A percentile compares a stretch with the other conserved stretches of the same genome.
phyloP scores from a whole-genome alignment of 2,329 filamentous ascomycete genomes.

The Aspergillus pseudoterreus region DNA sequence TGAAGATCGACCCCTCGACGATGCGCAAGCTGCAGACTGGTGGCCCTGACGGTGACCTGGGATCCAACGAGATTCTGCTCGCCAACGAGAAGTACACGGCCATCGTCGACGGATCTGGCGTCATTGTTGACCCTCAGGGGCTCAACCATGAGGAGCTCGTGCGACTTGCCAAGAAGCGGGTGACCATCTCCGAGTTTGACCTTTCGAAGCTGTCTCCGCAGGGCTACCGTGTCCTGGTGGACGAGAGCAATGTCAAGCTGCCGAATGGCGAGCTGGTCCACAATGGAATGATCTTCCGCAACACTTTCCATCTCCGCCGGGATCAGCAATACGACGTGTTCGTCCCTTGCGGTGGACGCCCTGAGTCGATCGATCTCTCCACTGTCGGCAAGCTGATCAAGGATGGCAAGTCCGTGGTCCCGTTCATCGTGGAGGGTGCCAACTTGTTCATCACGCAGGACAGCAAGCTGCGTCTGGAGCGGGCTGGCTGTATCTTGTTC shows the following conservation, averaged over 20 bases:
- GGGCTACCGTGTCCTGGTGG: conserved; percentile 87
- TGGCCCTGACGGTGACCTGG: conserved; percentile 92
- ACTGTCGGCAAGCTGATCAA: conserved; percentile 84
- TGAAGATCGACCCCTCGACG: conserved; percentile 77
- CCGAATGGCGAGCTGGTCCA: conserved; percentile 80
- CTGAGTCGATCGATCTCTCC: conserved; percentile 91
- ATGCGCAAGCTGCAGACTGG: conserved; percentile 96
- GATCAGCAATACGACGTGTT: conserved; percentile 78
- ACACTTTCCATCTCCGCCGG: conserved; percentile 89
- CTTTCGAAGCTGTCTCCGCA: conserved; percentile 76
- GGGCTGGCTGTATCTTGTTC: conserved; percentile 91
- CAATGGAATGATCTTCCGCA: conserved; percentile 94
- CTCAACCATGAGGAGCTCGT: conserved; percentile 79
- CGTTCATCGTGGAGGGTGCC: conserved; percentile 95
- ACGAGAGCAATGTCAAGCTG: conserved; percentile 84
- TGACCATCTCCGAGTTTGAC: conserved; percentile 89
- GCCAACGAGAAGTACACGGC: conserved; percentile 93
- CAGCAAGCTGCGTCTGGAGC: conserved; percentile 89
- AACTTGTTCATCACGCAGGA: conserved; percentile 99
- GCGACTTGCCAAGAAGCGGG: conserved; percentile 77
- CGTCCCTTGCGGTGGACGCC: conserved; percentile 92
- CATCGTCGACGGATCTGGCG: conserved; percentile 94
- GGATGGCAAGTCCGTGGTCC: conserved; percentile 80
- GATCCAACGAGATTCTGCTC: conserved; percentile 95
- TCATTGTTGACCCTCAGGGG: conserved; percentile 88